These are phyloP conservation scores for Cenococcum geophilum DNA, from an alignment of 495 filamentous ascomycete species.

Conservation along the genomic window DNA sequence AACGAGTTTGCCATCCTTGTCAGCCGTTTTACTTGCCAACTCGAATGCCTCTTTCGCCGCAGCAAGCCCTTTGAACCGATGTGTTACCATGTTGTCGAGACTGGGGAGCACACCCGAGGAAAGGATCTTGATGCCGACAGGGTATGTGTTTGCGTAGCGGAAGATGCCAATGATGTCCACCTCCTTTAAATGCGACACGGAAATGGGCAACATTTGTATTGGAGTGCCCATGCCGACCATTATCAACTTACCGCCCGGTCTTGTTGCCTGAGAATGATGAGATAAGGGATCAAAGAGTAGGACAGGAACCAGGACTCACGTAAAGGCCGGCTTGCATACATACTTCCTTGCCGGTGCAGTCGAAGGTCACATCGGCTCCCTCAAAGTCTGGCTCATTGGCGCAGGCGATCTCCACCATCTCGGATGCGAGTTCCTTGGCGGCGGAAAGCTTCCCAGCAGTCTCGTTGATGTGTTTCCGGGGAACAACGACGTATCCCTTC, in stretches of 20 bases:
- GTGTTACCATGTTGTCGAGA: conserved; percentile 34
- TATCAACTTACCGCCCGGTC: conserved; percentile 33
- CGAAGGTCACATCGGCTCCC: conserved; percentile 34
- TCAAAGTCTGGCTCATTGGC: conserved; percentile 30
- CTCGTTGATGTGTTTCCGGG: conserved; percentile 23
- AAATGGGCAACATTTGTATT: conserved; percentile 35
- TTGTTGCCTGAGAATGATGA: conserved; percentile 24
- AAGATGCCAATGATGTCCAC: conserved; percentile 35
- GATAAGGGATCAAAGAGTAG: conserved; percentile 3
- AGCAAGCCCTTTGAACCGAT: conserved; percentile 31
- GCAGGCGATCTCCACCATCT: conserved; percentile 27
- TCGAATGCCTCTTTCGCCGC: conserved; percentile 35
- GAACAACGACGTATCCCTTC: conserved; percentile 30
- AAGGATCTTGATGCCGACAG: conserved; percentile 32
- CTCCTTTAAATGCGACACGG: conserved; percentile 32
- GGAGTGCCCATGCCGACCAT: conserved; percentile 38
- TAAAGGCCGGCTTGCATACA: conserved; percentile 36
- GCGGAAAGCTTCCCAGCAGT: conserved; percentile 23
- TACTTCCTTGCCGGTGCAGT: conserved; percentile 36
- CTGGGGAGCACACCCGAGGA: conserved; percentile 29
- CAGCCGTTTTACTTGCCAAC: conserved; percentile 30
- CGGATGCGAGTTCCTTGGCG: conserved; percentile 29
- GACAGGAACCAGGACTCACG: conserved; percentile 18
- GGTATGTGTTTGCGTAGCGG: conserved; percentile 36
- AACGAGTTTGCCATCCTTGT: conserved; percentile 33